These are phyloP conservation scores for Pestalotiopsis sp. DNA, from an alignment of 2,329 filamentous ascomycete species.

Conservation along the genomic window DNA sequence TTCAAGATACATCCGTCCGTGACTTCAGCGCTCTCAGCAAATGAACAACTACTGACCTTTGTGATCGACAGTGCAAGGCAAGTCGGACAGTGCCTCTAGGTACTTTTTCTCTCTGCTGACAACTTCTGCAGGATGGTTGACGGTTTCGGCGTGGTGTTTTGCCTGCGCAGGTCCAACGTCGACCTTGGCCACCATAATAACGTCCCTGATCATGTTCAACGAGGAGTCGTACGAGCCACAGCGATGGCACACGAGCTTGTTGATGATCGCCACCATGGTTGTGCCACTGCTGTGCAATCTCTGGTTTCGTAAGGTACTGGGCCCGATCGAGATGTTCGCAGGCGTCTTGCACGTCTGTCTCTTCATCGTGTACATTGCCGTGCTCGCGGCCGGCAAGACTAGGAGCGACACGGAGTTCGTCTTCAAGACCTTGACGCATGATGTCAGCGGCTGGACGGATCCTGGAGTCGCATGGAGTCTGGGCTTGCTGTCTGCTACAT, in stretches of 20 bases:
- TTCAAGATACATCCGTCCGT: not conserved
- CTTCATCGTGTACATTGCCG: not conserved
- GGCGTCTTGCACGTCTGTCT: constrained; percentile 2
- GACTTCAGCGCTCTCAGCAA: not conserved
- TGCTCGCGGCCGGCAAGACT: not conserved
- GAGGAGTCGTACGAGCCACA: not conserved
- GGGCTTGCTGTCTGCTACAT: not conserved
- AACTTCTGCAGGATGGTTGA: not conserved
- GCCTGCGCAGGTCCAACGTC: not conserved
- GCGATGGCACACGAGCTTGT: not conserved
- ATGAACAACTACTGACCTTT: not conserved
- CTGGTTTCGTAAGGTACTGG: constrained; percentile 2
- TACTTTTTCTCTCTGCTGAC: not conserved
- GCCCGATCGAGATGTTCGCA: not conserved
- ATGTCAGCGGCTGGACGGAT: not conserved
- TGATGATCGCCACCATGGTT: not conserved
- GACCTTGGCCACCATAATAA: not conserved
- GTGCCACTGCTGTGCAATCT: not conserved
- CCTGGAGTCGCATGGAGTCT: not conserved
- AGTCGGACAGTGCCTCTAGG: not conserved
- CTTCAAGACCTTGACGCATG: constrained; percentile 6
- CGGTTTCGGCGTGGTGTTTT: not conserved
- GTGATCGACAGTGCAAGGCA: not conserved
- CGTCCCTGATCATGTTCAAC: not conserved
- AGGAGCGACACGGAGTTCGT: not conserved